Base-by-base conservation (phyloP, 2,329 filamentous ascomycete genomes). In the Talaromyces amestolkiae region DNA sequence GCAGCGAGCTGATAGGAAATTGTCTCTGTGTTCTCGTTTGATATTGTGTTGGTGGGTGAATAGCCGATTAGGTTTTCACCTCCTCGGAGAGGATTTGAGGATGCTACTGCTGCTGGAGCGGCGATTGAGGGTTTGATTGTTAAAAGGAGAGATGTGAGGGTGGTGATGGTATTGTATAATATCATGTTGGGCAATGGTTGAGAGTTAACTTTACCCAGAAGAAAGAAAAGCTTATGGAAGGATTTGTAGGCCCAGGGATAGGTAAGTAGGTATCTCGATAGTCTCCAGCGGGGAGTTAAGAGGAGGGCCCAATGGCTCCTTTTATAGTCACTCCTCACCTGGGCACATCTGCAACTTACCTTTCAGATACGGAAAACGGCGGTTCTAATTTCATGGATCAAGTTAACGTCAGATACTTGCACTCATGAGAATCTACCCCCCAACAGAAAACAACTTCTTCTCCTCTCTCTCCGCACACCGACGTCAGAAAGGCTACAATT, bases 1-100 rank as follows among this genome's bases (percentile, higher is more conserved):
- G 78, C 74, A 10, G 84, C 82, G 10, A 83, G 77, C 43, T 81
- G 72, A 60, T 78, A 81, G 3, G 76, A 69, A 22, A 79, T 68
- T 3, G 72, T 73, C 11, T 77, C 74, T 3, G 78, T 79, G 35
- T 77, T 70, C 60, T 77, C 71, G 11, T 73, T 75, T 2, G 74
- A 70, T 17, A 79, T 68, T 1, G 70, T 73, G 61, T 79, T 77
- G 6, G 71, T 72, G 3, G 78, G 65, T 17, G 78, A 78, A 67
- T 78, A 81, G 3, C 80, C 80, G 1, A 79, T 68, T 3, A 81
- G 74, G 11, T 69, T 67, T 17, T 68, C 62, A 1, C 70, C 71
- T 24, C 75, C 76, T 66, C 73, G 70, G 8, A 77, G 58, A 2
- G 71, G 70, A 22, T 75, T 74, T 13, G 56, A 66, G 8, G 49